A percentile compares a stretch with the other conserved stretches of the same genome.
phyloP scores from a whole-genome alignment of 805 yeast genomes.

The Maudiozyma pseudohumilis region DNA sequence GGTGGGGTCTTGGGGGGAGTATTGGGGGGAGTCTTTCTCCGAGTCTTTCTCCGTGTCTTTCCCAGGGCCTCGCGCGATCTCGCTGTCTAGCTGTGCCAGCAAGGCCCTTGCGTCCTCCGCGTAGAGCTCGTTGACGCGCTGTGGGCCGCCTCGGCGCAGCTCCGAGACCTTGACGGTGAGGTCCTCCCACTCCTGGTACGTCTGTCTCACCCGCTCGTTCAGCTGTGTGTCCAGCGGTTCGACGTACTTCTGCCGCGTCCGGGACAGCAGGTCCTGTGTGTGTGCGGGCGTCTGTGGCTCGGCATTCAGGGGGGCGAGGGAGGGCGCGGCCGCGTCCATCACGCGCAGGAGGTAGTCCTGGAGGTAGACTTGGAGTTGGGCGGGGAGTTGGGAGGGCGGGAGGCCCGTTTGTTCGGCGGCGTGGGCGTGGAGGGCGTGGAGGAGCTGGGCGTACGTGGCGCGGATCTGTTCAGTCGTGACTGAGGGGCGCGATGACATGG shows the following conservation, averaged over 20 bases:
- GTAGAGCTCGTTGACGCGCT: constrained; percentile 32
- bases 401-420: too few species aligned
- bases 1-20: not conserved
- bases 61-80: constrained; percentile 1
- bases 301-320: constrained; percentile 50
- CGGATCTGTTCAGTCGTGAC: constrained; percentile 24
- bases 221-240: constrained; percentile 65
- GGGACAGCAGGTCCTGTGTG: constrained; percentile 5
- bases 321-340: constrained; percentile 45
- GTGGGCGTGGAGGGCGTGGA: too few species aligned
- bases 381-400: constrained; percentile 22
- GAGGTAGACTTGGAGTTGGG: constrained; percentile 16
- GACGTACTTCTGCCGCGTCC: constrained; percentile 27
- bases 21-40: constrained; percentile 4
- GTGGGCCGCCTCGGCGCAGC: constrained; percentile 46
- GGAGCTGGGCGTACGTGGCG: constrained; percentile 22
- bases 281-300: constrained; percentile 26
- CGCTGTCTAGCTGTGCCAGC: constrained; percentile 16
- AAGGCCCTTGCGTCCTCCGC: constrained; percentile 20
- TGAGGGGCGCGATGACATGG: not conserved
- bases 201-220: constrained; percentile 47
- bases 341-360: constrained; percentile 18
- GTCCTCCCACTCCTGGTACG: constrained; percentile 52
- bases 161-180: constrained; percentile 48
- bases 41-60: not conserved